A percentile compares a stretch with the other conserved stretches of the same genome.
These are phyloP conservation scores for Epicoccum nigrum DNA, from an alignment of 2,329 filamentous ascomycete genomes.

Conservation along the genomic window DNA sequence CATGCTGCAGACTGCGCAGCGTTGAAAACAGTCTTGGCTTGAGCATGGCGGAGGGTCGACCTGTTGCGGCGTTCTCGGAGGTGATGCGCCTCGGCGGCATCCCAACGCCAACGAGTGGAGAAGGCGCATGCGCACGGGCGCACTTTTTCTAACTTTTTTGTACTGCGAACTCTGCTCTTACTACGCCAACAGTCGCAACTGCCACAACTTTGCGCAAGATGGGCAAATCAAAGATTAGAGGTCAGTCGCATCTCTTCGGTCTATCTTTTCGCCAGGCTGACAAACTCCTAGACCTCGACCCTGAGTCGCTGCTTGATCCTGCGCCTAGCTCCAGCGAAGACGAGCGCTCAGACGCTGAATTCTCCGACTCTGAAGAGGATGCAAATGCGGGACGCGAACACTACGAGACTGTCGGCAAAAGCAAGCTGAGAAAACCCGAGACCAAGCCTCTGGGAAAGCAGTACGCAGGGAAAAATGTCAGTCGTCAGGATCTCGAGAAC, in stretches of 20 bases:
- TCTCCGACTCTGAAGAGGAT: slow-evolving; percentile 46
- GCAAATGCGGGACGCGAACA: slow-evolving; percentile 77
- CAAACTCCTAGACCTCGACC: slow-evolving; percentile 71
- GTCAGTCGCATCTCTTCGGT: slow-evolving; percentile 19
- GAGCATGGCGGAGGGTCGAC: slow-evolving; percentile 44
- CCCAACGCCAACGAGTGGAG: slow-evolving; percentile 1
- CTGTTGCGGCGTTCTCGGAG: slow-evolving; percentile 24
- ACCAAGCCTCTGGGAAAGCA: slow-evolving; percentile 73
- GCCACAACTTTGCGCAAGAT: slow-evolving; percentile 19
- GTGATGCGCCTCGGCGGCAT: slow-evolving; percentile 26
- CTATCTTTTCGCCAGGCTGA: background rate
- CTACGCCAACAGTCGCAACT: slow-evolving; percentile 6
- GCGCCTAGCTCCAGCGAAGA: slow-evolving; percentile 62
- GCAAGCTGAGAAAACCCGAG: slow-evolving; percentile 78
- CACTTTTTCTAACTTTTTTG: slow-evolving; percentile 34
- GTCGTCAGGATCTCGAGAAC: slow-evolving; percentile 65
- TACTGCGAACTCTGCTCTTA: slow-evolving; percentile 30
- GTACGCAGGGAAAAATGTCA: slow-evolving; percentile 79
- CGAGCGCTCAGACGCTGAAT: slow-evolving; percentile 59
- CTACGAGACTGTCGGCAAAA: slow-evolving; percentile 84
- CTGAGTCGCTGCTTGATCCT: slow-evolving; percentile 69
- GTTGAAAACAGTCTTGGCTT: slow-evolving; percentile 62
- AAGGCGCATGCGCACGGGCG: slow-evolving; percentile 10
- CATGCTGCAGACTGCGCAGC: slow-evolving; percentile 65
- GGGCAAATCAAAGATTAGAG: slow-evolving; percentile 41